Percentiles rank a stretch among this genome's conserved stretches.
Conservation (phyloP, 345 rosid species). For the Sapria himalayana region DNA sequence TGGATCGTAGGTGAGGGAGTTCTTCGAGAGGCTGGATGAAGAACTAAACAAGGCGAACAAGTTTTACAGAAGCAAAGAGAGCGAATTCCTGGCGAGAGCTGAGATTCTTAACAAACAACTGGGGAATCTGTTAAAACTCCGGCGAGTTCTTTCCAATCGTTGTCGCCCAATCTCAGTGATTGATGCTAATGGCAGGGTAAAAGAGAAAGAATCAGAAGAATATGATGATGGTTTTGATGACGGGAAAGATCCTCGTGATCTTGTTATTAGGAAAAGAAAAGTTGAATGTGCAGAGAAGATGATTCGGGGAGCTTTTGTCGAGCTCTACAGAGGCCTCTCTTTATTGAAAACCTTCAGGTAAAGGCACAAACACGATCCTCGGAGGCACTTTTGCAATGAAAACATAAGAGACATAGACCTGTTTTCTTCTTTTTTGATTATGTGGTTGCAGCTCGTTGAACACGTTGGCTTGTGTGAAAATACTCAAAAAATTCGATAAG, state of each 20-base stretch:
- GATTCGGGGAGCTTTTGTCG: slow-evolving; percentile 75
- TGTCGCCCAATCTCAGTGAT: too few relatives aligned
- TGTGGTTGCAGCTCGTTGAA: slow-evolving; percentile 75
- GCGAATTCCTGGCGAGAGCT: slow-evolving; percentile 66
- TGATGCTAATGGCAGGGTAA: slow-evolving; percentile 24
- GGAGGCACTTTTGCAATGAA: too few relatives aligned
- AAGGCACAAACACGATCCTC: neutral
- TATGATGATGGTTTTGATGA: slow-evolving; percentile 45
- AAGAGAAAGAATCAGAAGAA: slow-evolving; percentile 66
- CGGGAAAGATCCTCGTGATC: slow-evolving; percentile 46
- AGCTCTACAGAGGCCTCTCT: slow-evolving; percentile 67
- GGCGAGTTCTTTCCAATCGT: slow-evolving; percentile 29
- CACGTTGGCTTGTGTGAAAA: slow-evolving; percentile 71
- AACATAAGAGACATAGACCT: too few relatives aligned
- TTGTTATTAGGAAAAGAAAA: slow-evolving; percentile 47
- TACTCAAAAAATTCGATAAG: slow-evolving; percentile 94
- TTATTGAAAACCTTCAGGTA: slow-evolving; percentile 68
- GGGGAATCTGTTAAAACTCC: slow-evolving; percentile 37
- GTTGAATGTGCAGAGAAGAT: slow-evolving; percentile 73
- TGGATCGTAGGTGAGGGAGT: slow-evolving; percentile 31
- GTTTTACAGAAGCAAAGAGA: slow-evolving; percentile 52
- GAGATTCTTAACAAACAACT: slow-evolving; percentile 56
- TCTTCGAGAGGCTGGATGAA: slow-evolving; percentile 47
- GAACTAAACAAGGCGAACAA: slow-evolving; percentile 79
- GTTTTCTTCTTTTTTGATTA: too few relatives aligned